Conservation (phyloP, 2,329 filamentous ascomycete genomes). For the Zymoseptoria crescenta region DNA sequence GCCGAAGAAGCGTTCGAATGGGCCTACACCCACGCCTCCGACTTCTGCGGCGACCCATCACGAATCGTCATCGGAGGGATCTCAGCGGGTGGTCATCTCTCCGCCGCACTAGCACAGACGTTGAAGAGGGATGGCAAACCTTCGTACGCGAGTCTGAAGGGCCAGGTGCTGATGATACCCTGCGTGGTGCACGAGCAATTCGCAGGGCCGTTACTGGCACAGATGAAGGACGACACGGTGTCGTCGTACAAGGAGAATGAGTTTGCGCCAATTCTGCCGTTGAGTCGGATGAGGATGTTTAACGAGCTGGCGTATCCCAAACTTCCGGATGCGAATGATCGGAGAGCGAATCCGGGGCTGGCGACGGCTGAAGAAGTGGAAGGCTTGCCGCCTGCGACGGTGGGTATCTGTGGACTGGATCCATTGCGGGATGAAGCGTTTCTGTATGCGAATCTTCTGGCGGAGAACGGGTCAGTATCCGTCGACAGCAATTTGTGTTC, state of each 20-base stretch:
- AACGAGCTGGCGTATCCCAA: constrained; percentile 4
- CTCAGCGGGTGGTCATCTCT: constrained; percentile 41
- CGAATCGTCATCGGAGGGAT: constrained; percentile 43
- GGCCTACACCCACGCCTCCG: constrained; percentile 40
- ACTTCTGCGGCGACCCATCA: constrained; percentile 33
- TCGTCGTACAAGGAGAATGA: constrained; percentile 42
- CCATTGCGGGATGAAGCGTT: constrained; percentile 45
- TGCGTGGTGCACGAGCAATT: constrained; percentile 33
- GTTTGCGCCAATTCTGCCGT: constrained; percentile 44
- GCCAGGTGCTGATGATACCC: constrained; percentile 48
- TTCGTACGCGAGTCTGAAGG: constrained; percentile 33
- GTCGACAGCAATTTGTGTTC: too few relatives aligned
- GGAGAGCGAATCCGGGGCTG: constrained; percentile 35
- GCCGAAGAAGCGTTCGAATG: constrained; percentile 48
- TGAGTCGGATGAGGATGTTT: constrained; percentile 31
- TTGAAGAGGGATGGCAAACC: constrained; percentile 25
- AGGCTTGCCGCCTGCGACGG: constrained; percentile 38
- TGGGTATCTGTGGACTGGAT: constrained; percentile 42
- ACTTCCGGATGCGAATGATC: constrained; percentile 25
- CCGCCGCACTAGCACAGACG: constrained; percentile 38
- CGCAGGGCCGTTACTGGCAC: constrained; percentile 30
- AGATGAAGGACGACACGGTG: constrained; percentile 32
- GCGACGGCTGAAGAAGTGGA: constrained; percentile 29
- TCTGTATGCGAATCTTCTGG: constrained; percentile 39
- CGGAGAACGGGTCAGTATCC: constrained; percentile 34